phyloP scores from a whole-genome alignment of 805 yeast species.

The Candida palmyrensis region DNA sequence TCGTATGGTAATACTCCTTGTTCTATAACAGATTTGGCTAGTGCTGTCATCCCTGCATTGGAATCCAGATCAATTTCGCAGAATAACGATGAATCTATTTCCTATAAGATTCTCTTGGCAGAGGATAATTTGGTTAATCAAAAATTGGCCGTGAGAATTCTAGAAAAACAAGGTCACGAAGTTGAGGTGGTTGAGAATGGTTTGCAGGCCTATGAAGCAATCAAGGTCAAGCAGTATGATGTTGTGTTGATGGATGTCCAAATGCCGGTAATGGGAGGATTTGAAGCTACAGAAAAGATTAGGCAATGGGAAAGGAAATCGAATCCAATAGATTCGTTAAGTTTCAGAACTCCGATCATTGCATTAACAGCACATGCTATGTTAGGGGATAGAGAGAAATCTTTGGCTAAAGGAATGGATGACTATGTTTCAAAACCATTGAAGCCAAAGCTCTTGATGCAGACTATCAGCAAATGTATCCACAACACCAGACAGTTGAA shows the following conservation, averaged over 20 bases:
- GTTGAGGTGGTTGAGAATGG: constrained; percentile 88
- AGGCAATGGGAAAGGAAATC: constrained; percentile 84
- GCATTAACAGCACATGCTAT: constrained; percentile 92
- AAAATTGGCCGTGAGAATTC: constrained; percentile 77
- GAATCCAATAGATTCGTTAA: constrained; percentile 62
- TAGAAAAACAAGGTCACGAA: constrained; percentile 79
- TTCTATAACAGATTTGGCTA: constrained; percentile 73
- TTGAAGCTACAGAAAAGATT: constrained; percentile 83
- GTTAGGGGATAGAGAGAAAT: constrained; percentile 87
- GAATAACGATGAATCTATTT: constrained; percentile 71
- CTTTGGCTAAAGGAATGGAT: constrained; percentile 87
- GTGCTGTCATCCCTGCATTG: constrained; percentile 77
- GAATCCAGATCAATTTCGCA: constrained; percentile 79
- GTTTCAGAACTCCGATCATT: constrained; percentile 79
- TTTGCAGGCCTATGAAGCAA: constrained; percentile 72
- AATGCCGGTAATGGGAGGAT: constrained; percentile 95
- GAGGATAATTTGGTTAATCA: constrained; percentile 88
- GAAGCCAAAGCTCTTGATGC: constrained; percentile 76
- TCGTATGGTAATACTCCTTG: constrained; percentile 89
- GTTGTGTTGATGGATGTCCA: constrained; percentile 90
- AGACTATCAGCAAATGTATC: constrained; percentile 80
- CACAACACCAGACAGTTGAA: constrained; percentile 62
- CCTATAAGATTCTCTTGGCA: constrained; percentile 71
- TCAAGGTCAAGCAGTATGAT: constrained; percentile 62
- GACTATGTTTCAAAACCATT: constrained; percentile 85